Conservation (phyloP, 2,329 filamentous ascomycete species). For the Parastagonospora nodorum region DNA sequence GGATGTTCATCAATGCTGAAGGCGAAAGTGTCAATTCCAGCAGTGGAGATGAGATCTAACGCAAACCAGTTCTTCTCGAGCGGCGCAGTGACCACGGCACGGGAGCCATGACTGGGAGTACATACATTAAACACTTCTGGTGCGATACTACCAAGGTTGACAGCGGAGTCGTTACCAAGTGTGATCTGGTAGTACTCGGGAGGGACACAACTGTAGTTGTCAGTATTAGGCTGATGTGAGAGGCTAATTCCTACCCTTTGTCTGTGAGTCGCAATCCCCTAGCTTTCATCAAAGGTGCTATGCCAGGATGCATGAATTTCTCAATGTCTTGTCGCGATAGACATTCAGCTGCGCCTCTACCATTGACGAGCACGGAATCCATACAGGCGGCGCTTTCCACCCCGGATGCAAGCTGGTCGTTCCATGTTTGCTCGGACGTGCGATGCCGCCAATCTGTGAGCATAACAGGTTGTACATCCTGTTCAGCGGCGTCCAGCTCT, state of each 20-base stretch:
- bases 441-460: conserved; percentile 63
- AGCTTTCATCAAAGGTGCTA: conserved; percentile 36
- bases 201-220: conserved; percentile 45
- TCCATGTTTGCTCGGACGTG: conserved; percentile 56
- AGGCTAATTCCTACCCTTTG: conserved; percentile 38
- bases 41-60: conserved; percentile 60
- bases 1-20: conserved; percentile 60
- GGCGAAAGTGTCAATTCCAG: conserved; percentile 52
- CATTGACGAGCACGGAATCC: conserved; percentile 66
- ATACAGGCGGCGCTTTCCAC: conserved; percentile 60
- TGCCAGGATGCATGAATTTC: conserved; percentile 41
- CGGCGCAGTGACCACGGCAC: conserved; percentile 52
- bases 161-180: conserved; percentile 5
- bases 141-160: conserved; percentile 16
- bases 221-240: neutral
- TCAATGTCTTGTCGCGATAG: conserved; percentile 53
- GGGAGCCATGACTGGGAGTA: conserved; percentile 50
- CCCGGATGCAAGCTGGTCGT: conserved; percentile 51
- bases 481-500: conserved; percentile 58
- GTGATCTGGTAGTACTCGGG: conserved; percentile 49
- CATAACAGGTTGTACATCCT: conserved; percentile 54
- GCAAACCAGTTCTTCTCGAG: conserved; percentile 55
- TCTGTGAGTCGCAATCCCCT: conserved; percentile 46
- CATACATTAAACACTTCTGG: conserved; percentile 46
- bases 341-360: conserved; percentile 63